These are phyloP conservation scores for Colletotrichum liaoningense DNA, from an alignment of 2,329 filamentous ascomycete genomes.

Conservation along the genomic window DNA sequence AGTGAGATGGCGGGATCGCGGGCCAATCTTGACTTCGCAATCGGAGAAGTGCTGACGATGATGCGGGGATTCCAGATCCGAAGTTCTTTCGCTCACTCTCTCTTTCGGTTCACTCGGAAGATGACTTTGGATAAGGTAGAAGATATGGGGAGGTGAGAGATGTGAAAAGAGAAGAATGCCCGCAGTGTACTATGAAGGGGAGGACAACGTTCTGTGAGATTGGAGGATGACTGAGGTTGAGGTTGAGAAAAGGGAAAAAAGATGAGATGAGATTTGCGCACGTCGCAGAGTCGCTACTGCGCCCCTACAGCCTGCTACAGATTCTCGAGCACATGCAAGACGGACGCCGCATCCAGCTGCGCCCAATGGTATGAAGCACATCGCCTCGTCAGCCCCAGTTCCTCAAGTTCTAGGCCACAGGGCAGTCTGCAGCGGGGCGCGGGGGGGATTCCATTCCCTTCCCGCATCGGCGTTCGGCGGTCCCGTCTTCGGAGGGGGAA, in stretches of 20 bases:
- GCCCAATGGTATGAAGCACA: too few relatives aligned
- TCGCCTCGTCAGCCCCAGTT: too few relatives aligned
- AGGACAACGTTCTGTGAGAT: background rate
- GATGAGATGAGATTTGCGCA: background rate
- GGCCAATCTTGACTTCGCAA: background rate
- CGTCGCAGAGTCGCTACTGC: background rate
- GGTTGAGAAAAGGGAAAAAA: background rate
- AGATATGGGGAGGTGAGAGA: too few relatives aligned
- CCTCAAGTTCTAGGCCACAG: too few relatives aligned
- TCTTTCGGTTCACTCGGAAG: too few relatives aligned
- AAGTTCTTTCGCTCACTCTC: too few relatives aligned
- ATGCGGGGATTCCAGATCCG: background rate
- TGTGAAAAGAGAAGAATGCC: background rate
- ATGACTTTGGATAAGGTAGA: background rate
- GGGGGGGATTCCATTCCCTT: background rate
- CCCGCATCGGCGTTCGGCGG: constrained; percentile 32
- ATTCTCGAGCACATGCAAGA: background rate
- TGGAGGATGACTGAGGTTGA: background rate
- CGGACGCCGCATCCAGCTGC: background rate
- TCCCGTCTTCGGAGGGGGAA: background rate
- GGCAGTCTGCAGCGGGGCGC: background rate
- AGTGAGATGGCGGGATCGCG: background rate
- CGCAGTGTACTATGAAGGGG: too few relatives aligned
- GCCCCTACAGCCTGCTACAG: background rate
- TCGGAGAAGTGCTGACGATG: background rate